Percentiles rank a stretch among this genome's conserved stretches.
Conservation (phyloP, 768 basidiomycete species). For the Rubroboletus pulcherrimus region DNA sequence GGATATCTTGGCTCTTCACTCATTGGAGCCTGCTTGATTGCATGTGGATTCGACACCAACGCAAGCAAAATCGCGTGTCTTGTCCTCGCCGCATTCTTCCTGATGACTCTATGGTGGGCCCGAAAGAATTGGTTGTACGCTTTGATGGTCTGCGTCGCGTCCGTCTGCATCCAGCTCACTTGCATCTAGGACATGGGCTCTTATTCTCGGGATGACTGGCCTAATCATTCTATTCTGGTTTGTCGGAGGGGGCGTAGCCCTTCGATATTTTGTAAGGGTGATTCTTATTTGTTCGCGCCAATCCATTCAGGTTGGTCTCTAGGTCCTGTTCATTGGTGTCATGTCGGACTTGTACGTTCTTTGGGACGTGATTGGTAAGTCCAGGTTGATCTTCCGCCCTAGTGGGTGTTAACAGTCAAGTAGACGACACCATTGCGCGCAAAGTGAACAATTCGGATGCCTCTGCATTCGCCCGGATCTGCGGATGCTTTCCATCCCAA, state of each 20-base stretch:
- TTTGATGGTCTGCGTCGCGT: not conserved
- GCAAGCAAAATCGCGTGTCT: conserved; percentile 83
- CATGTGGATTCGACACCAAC: conserved; percentile 85
- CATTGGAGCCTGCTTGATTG: conserved; percentile 83
- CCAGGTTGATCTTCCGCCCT: not conserved
- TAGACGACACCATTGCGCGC: conserved; percentile 80
- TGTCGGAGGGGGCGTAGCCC: conserved; percentile 64
- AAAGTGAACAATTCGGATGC: conserved; percentile 90
- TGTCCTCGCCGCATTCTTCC: conserved; percentile 78
- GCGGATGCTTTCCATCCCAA: conserved; percentile 82
- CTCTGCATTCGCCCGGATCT: conserved; percentile 76
- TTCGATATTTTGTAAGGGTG: conserved; percentile 68
- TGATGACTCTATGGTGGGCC: conserved; percentile 89
- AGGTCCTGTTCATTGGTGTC: conserved; percentile 80
- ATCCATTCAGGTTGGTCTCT: not conserved
- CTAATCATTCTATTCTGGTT: conserved; percentile 85
- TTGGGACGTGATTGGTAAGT: conserved; percentile 81
- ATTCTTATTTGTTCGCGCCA: not conserved
- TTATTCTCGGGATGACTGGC: conserved; percentile 77
- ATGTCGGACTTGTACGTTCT: conserved; percentile 87
- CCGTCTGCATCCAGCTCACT: not conserved
- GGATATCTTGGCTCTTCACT: conserved; percentile 84
- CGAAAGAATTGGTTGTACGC: conserved; percentile 68
- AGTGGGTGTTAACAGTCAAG: not conserved
- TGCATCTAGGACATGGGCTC: conserved; percentile 60